Evolutionary conservation across 2,329 filamentous ascomycete species (phyloP), one percentile per base, ranked within the genome.

Genomic region (Pseudogymnoascus sp.): DNA sequence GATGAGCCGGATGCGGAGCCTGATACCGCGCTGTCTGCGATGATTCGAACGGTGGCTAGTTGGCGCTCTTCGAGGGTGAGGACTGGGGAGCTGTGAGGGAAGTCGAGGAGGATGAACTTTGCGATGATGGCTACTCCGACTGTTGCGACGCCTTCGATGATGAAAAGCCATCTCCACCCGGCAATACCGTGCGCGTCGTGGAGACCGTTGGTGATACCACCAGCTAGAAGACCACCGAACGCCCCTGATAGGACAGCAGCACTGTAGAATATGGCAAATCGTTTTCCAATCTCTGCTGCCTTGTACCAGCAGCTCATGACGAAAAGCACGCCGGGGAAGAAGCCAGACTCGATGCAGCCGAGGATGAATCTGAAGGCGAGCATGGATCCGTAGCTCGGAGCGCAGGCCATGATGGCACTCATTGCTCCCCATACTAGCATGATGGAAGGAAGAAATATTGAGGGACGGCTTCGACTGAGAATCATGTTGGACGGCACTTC

Each of bases 291-390:
- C 67, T 83, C 81, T 3, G 77, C 72, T 34, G 76, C 78, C 70
- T 81, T 83, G 69, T 85, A 85, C 81, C 82, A 85, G 1, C 78
- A 82, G 1, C 78, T 81, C n/a, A 86, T 74, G 40, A 83, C 75
- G 37, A 79, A 76, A 11, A 84, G 70, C 2, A 82, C 78, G 18
- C 81, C 82, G 0, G 82, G 82, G 2, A 79, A 78, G 65, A 84
- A 82, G 1, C 80, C 80, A 23, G 79, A 76, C 67, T 83, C 81
- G 23, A 82, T 71, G 2, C 79, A 75, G 61, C 82, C 82, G 7
- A 84, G 74, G 21, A 84, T 69, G 42, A 82, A 76, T 1, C 81
- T 74, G 1, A 82, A 74, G 4, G 75, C 78, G 0, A 84, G 73
- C 0, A 85, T 73, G 1, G 80, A 78, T 0, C 75, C 71, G 66